These are phyloP conservation scores for Fusarium dlaminii DNA, from an alignment of 2,329 filamentous ascomycete genomes.

Conservation along the genomic window DNA sequence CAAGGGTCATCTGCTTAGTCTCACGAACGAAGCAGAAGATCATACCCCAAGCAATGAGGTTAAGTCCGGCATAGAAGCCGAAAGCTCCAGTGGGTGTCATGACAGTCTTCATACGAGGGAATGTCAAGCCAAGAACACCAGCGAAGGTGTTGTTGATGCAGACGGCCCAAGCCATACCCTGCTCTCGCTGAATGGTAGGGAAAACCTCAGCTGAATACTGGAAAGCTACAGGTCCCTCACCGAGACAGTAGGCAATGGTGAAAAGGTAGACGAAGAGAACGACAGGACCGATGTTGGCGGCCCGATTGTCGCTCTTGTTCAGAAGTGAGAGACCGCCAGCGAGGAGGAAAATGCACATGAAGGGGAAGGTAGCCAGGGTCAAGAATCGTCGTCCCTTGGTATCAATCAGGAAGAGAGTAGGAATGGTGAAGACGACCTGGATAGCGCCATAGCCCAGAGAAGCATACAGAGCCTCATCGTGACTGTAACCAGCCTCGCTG, in stretches of 20 bases:
- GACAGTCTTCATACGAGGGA: constrained; percentile 54
- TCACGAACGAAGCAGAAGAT: constrained; percentile 61
- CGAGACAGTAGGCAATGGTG: constrained; percentile 70
- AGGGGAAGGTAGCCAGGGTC: constrained; percentile 12
- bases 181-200: constrained; percentile 70
- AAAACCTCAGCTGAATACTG: constrained; percentile 72
- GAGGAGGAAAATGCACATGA: constrained; percentile 18
- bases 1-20: constrained; percentile 63
- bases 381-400: constrained; percentile 19
- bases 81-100: constrained; percentile 53
- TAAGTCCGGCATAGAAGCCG: constrained; percentile 65
- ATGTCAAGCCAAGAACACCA: constrained; percentile 60
- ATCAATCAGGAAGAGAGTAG: constrained; percentile 24
- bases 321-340: constrained; percentile 4
- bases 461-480: constrained; percentile 10
- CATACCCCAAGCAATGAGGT: constrained; percentile 62
- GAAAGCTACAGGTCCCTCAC: constrained; percentile 71
- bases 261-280: constrained; percentile 71
- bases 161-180: constrained; percentile 71
- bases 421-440: constrained; percentile 21
- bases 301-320: neutral
- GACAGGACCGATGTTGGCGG: neutral
- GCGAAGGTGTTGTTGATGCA: constrained; percentile 68
- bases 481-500: neutral
- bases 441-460: constrained; percentile 21